These are phyloP conservation scores for Pseudotsuga menziesii DNA, from an alignment of 75 land plant species.

Conservation along the genomic window DNA sequence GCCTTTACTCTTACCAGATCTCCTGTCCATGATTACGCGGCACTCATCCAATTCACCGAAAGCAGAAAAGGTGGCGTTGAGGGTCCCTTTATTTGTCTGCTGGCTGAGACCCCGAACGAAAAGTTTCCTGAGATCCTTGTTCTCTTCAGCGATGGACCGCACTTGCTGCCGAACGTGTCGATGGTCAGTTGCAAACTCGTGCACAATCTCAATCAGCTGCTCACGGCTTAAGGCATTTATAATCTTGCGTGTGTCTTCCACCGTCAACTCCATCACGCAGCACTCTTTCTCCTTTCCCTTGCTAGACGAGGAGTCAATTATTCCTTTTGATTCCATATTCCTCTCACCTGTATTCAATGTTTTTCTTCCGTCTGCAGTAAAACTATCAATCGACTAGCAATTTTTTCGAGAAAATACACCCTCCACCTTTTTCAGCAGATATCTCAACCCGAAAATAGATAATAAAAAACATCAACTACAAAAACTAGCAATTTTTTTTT, in stretches of 20 bases:
- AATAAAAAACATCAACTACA: too few relatives aligned
- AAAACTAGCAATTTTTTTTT: too few relatives aligned
- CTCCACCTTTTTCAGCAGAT: too few relatives aligned
- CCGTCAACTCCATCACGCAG: constrained; percentile 26
- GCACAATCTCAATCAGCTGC: constrained; percentile 49
- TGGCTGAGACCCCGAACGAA: constrained; percentile 68
- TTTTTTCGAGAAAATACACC: too few relatives aligned
- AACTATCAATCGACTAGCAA: too few relatives aligned
- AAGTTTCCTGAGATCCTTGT: constrained; percentile 55
- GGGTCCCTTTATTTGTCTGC: constrained; percentile 53
- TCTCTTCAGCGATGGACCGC: constrained; percentile 49
- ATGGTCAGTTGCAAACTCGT: constrained; percentile 22
- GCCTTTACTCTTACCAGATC: constrained; percentile 72
- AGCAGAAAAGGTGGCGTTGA: constrained; percentile 40
- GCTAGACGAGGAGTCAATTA: constrained; percentile 18
- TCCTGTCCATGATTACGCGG: constrained; percentile 59
- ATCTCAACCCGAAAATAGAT: too few relatives aligned
- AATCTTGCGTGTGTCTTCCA: constrained; percentile 51
- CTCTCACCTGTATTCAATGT: too few relatives aligned
- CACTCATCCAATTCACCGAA: constrained; percentile 70
- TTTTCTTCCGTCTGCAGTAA: too few relatives aligned
- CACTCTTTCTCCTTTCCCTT: constrained; percentile 67
- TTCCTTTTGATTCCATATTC: too few relatives aligned
- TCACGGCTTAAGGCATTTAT: constrained; percentile 43
- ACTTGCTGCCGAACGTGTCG: constrained; percentile 35